Percentiles rank a stretch among this genome's conserved stretches.
phyloP scores from a whole-genome alignment of 108 stramenopile genomes.

The Cylindrotheca fusiformis region DNA sequence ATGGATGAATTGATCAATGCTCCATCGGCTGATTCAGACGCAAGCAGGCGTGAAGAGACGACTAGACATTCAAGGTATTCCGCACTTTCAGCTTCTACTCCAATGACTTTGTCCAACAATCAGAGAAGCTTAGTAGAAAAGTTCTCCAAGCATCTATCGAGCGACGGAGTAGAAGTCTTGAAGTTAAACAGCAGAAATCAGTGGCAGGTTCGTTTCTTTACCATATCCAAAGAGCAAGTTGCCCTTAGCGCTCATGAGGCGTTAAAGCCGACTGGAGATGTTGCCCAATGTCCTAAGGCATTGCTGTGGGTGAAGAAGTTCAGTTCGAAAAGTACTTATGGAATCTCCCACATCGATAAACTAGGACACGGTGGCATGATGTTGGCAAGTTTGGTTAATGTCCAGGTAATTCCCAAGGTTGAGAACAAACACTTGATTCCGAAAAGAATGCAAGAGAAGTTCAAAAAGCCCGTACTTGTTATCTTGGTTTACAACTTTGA shows the following conservation, averaged over 20 bases:
- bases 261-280: constrained; percentile 20
- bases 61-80: not conserved
- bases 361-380: constrained; percentile 42
- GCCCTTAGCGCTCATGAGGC: constrained; percentile 37
- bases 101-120: constrained; percentile 32
- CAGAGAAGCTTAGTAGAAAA: constrained; percentile 43
- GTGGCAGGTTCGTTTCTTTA: constrained; percentile 74
- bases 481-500: constrained; percentile 26
- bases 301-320: constrained; percentile 49
- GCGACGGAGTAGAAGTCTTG: constrained; percentile 66
- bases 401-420: constrained; percentile 14
- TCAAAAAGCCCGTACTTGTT: constrained; percentile 33
- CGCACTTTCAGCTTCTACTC: constrained; percentile 7
- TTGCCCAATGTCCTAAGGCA: constrained; percentile 37
- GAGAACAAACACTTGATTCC: constrained; percentile 31
- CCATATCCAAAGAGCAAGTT: constrained; percentile 65
- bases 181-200: constrained; percentile 77
- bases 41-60: not conserved
- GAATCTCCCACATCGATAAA: constrained; percentile 34
- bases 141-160: constrained; percentile 44
- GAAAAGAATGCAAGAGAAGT: constrained; percentile 38
- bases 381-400: constrained; percentile 25
- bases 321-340: constrained; percentile 22
- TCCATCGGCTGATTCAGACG: not conserved
- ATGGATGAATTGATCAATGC: not conserved